Evolutionary conservation across 1,284 basidiomycete genomes (phyloP).

Genomic region (Xerocomus minutiporus): DNA sequence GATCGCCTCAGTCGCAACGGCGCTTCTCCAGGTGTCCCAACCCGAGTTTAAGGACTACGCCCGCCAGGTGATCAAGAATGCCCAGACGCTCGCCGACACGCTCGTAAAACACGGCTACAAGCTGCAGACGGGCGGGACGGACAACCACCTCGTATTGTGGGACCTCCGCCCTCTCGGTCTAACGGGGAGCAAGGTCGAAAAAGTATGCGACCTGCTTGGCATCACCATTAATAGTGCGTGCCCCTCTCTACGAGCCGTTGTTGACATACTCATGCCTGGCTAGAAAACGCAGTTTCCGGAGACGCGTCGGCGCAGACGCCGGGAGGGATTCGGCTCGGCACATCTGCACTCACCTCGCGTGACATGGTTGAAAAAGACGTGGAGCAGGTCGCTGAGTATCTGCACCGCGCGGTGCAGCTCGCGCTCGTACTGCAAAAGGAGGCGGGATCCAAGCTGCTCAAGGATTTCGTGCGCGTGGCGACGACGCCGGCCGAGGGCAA

Average conservation of each 20-base stretch:
- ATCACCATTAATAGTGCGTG: constrained; percentile 90
- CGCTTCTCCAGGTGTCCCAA: constrained; percentile 90
- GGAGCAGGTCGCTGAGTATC: constrained; percentile 84
- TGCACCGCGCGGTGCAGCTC: constrained; percentile 90
- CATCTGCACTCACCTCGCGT: constrained; percentile 91
- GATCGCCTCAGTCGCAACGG: constrained; percentile 92
- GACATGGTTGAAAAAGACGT: constrained; percentile 89
- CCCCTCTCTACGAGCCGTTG: constrained; percentile 38
- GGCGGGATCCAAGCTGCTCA: constrained; percentile 90
- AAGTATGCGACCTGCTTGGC: constrained; percentile 94
- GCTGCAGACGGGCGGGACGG: constrained; percentile 95
- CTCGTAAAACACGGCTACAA: constrained; percentile 83
- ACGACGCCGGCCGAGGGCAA: constrained; percentile 67
- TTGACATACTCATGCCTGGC: too few species aligned
- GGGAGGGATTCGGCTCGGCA: constrained; percentile 96
- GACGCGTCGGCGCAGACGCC: too few species aligned
- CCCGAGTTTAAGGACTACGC: constrained; percentile 94
- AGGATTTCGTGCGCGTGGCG: constrained; percentile 47
- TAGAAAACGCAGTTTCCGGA: too few species aligned
- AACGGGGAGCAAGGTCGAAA: constrained; percentile 98
- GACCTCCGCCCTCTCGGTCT: constrained; percentile 93
- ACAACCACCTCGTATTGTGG: constrained; percentile 98
- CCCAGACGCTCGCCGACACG: constrained; percentile 66
- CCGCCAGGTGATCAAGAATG: constrained; percentile 90
- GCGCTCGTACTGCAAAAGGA: constrained; percentile 87